Base-by-base conservation (phyloP, 73 alveolate genomes). In the Paramecium sexaurelia region DNA sequence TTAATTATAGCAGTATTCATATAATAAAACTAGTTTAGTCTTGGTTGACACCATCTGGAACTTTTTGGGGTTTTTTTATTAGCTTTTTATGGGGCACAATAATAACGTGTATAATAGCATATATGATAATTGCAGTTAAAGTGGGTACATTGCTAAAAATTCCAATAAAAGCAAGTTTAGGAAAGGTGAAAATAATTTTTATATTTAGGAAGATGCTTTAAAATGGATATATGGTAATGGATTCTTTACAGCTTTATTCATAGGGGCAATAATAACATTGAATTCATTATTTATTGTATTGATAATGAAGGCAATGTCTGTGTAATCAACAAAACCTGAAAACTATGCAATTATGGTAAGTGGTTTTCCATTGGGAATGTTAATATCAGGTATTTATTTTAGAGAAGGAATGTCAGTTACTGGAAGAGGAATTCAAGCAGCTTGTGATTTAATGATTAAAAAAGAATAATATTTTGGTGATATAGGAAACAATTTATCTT, bases 361-460 rank as follows among this genome's bases (percentile, higher is more conserved):
- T 22, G 90, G 90, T 24, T 78, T 29, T 45, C 90, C 90, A 13
- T 29, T 43, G 6, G 90, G 90, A 40, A 45, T 78, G 40, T 7
- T 78, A 6, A 78, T 78, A 0, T 20, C 90, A 1, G 71, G 90
- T 1, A 39, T 78, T 7, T 78, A 41, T 33, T 78, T 78, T 43
- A 78, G 90, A 78, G 90, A 78, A 45, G 90, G 75, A 1, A 39
- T 78, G 55, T 41, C 90, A 22, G 90, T 78, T 1, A 78, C 90
- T n/a, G 90, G 90, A 5, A 78, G 90, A 45, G 90, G 90, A 41
- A 43, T 78, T n/a, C 19, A 19, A 78, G 68, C 90, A 78, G 90
- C 90, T 9, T 78, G 90, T 43, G 90, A 78, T 45, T 41, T 78
- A 6, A 78, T 78, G 73, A 78, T 78, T 7, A 78, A 45, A 24